Evolutionary conservation across 106 monocot genomes (phyloP).

Genomic region (Acorus calamus): DNA sequence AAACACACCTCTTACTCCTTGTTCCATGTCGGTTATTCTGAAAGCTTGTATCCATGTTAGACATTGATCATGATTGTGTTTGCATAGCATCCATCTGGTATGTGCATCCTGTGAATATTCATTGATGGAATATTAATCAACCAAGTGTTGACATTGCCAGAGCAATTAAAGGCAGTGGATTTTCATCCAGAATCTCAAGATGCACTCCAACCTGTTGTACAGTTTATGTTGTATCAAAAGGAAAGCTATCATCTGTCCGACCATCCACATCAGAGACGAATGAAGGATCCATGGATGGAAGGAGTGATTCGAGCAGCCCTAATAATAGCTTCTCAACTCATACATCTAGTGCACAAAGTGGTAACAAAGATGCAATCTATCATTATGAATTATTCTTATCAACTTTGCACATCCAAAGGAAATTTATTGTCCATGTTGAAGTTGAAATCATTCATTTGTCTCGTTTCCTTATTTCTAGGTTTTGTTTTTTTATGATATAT

Average conservation of each 20-base stretch:
- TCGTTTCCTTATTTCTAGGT: no score
- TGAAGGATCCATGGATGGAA: slow-evolving; percentile 14
- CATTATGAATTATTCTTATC: no score
- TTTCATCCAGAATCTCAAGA: slow-evolving; percentile 38
- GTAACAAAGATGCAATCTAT: slow-evolving; percentile 6
- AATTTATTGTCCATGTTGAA: no score
- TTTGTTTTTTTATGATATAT: no score
- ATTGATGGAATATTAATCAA: not conserved
- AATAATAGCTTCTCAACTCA: slow-evolving; percentile 15
- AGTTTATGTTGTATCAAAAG: slow-evolving; percentile 65
- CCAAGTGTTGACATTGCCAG: slow-evolving; percentile 13
- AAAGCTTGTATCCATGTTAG: no score
- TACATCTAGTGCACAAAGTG: slow-evolving; percentile 17
- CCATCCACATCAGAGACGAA: slow-evolving; percentile 14
- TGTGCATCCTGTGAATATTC: not conserved
- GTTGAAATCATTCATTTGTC: no score
- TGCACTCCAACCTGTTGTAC: slow-evolving; percentile 59
- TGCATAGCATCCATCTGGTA: no score
- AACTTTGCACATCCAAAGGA: no score
- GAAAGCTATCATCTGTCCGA: slow-evolving; percentile 45
- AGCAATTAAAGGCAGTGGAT: slow-evolving; percentile 37
- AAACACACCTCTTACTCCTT: no score
- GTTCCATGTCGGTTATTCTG: no score
- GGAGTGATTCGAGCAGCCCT: slow-evolving; percentile 12
- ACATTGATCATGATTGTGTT: no score